Percentiles rank a stretch among this genome's conserved stretches.
Conservation (phyloP, 768 basidiomycete species). For the Tricholomella constricta region DNA sequence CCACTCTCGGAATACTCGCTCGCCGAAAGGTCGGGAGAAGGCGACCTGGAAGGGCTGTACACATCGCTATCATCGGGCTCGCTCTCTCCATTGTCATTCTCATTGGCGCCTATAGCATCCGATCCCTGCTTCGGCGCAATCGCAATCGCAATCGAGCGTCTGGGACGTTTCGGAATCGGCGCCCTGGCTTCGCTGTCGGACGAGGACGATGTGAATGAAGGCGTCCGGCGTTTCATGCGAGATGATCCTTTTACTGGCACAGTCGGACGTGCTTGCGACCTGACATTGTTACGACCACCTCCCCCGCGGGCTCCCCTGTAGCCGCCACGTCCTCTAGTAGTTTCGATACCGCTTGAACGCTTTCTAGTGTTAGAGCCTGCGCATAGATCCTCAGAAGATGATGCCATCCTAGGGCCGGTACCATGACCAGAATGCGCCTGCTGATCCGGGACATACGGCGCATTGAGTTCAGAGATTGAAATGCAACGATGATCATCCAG, state of each 20-base stretch:
- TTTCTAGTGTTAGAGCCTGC: not conserved
- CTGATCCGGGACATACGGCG: slow-evolving; percentile 15
- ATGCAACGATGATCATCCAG: slow-evolving; percentile 12
- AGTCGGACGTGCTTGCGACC: not conserved
- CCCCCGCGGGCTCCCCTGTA: not conserved
- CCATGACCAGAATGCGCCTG: not conserved
- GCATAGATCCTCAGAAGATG: slow-evolving; percentile 1
- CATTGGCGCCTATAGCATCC: not conserved
- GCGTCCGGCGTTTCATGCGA: slow-evolving; percentile 8
- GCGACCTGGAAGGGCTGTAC: slow-evolving; percentile 23
- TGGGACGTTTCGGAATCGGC: slow-evolving; percentile 12
- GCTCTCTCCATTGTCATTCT: slow-evolving; percentile 14
- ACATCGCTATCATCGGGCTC: slow-evolving; percentile 18
- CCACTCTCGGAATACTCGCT: slow-evolving; percentile 22
- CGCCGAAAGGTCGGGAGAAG: slow-evolving; percentile 16
- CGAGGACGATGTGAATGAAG: slow-evolving; percentile 17
- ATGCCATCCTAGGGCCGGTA: not conserved
- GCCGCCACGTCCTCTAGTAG: not conserved
- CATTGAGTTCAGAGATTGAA: slow-evolving; percentile 20
- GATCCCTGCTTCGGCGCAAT: slow-evolving; percentile 1
- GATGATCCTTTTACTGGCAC: not conserved
- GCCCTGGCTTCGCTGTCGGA: slow-evolving; percentile 3
- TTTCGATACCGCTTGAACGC: slow-evolving; percentile 7
- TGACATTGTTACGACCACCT: not conserved
- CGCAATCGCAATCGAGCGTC: too few relatives aligned